Base-by-base conservation (phyloP, 179 eudicot genomes). In the Heliamphora pulchella region DNA sequence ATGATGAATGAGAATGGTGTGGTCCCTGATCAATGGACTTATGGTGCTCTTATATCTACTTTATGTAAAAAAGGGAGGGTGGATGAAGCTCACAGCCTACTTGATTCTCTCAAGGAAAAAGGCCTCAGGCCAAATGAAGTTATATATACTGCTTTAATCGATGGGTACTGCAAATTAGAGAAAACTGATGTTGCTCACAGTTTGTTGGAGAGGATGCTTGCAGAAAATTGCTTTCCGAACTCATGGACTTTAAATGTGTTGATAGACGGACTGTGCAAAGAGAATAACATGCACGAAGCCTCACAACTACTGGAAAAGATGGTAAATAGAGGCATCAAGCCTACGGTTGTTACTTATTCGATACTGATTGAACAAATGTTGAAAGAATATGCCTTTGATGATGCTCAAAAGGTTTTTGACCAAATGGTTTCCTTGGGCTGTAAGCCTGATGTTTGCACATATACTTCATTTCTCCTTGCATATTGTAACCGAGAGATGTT, bases 401-500 rank as follows among this genome's bases (percentile, higher is more conserved):
- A 78, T 64, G 98, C 98, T 83, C 62, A 88, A 80, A 87, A 83
- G 69, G 43, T 90, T 69, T 83, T 92, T 44, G 82, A 81, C 51
- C 86, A 88, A 83, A 89, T 94, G 93, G 76, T 85, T 71, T 79
- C 90, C 64, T 83, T 80, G 55, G 98, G 95, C 55, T 78, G 79
- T 83, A 89, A 83, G 85, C 94, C 98, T 43, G 98, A 94, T 81
- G 93, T 86, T 64, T 94, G 94, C 78, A 86, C 83, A 51, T 90
- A 91, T 84, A 94, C 98, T 79, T 84, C 89, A 3, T 91, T 91
- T 87, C 87, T 92, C 74, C 86, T 87, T 61, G 98, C 97, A 51
- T 86, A 89, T 84, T 90, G 90, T 86, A 89, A 78, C 76, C 85
- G 79, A 78, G 96, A 94, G 80, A 90, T 84, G 84, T 66, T 94